Evolutionary conservation across 148 eudicot species (phyloP), one percentile per base, ranked within the genome.

Genomic region (Cornus suecica): DNA sequence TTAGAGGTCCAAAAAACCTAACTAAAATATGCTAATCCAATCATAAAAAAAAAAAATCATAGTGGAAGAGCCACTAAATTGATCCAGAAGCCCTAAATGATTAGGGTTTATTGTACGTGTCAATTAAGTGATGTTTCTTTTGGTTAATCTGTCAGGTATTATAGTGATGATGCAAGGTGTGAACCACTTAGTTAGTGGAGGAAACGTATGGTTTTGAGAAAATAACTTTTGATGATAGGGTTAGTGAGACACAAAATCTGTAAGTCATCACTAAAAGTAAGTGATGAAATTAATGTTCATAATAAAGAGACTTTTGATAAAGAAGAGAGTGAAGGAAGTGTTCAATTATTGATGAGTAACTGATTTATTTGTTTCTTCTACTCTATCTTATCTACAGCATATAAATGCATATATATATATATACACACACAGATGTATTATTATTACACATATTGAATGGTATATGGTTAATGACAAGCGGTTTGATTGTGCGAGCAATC

Each of bases 11-110:
- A 22, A 61, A 51, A 67, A 37, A 3, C 9, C 9, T 31, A 62
- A 56, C 25, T 8, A 24, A 18, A 16, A 30, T 18, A 34, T 34
- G 24, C 26, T 32, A 60, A 72, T 58, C 30, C 14, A 24, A 8
- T 37, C 68, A 62, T 37, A 68, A 54, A 32, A 54, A 68, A 54
- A 32, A 54, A 34, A 8, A 18, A 8, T 23, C 30, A 34, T 31
- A 24, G 68, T 73, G 76, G 56, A 51, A 73, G 28, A 23, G 14
- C 13, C 45, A 30, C n/a, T 23, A 71, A 71, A 8, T 10, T 71
- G 10, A 71, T 58, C 62, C 24, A 3, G 25, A 61, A 60, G 2
- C 23, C 24, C 65, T 29, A 28, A 58, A 31, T 64, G 74, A n/a
- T 58, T 72, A 3, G 65, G 13, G 48, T 30, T 20, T 13, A 29